Percentiles rank a stretch among this genome's conserved stretches.
Evolutionary conservation across 768 basidiomycete species (phyloP).

Genomic region (Amanita pseudoporphyria): DNA sequence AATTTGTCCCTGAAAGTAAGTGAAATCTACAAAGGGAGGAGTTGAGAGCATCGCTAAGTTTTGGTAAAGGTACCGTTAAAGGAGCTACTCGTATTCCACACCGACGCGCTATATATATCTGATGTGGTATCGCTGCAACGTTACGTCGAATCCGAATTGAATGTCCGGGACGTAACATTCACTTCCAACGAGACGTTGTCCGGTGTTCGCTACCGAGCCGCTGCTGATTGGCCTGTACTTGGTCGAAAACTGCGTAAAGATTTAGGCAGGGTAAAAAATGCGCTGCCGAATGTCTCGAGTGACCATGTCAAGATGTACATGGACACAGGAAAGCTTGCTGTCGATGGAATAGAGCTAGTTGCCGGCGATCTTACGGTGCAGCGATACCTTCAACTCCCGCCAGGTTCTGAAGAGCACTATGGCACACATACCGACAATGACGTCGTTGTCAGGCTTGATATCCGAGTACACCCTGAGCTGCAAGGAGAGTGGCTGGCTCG

Average conservation of each 20-base stretch:
- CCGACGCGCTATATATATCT: conserved; percentile 69
- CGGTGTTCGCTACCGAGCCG: conserved; percentile 83
- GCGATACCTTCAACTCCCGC: conserved; percentile 78
- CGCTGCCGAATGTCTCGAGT: conserved; percentile 70
- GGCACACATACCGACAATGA: conserved; percentile 89
- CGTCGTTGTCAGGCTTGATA: conserved; percentile 89
- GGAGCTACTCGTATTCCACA: conserved; percentile 91
- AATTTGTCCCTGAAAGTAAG: conserved; percentile 82
- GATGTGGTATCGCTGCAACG: conserved; percentile 79
- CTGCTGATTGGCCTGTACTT: conserved; percentile 92
- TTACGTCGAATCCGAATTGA: conserved; percentile 92
- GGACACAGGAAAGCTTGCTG: conserved; percentile 62
- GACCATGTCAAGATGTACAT: conserved; percentile 76
- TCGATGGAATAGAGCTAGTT: conserved; percentile 85
- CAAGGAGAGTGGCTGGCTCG: conserved; percentile 83
- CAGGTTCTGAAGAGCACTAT: conserved; percentile 50
- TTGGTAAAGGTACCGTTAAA: conserved; percentile 71
- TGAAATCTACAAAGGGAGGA: neutral
- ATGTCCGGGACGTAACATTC: conserved; percentile 85
- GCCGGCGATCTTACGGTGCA: conserved; percentile 88
- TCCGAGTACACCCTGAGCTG: conserved; percentile 79
- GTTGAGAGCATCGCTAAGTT: conserved; percentile 5
- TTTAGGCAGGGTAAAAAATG: conserved; percentile 80
- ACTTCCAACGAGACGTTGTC: conserved; percentile 80
- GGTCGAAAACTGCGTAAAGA: conserved; percentile 93